A percentile compares a stretch with the other conserved stretches of the same genome.
phyloP scores from a whole-genome alignment of 371 early-diverging fungal genomes.

The Mucor mucedo region DNA sequence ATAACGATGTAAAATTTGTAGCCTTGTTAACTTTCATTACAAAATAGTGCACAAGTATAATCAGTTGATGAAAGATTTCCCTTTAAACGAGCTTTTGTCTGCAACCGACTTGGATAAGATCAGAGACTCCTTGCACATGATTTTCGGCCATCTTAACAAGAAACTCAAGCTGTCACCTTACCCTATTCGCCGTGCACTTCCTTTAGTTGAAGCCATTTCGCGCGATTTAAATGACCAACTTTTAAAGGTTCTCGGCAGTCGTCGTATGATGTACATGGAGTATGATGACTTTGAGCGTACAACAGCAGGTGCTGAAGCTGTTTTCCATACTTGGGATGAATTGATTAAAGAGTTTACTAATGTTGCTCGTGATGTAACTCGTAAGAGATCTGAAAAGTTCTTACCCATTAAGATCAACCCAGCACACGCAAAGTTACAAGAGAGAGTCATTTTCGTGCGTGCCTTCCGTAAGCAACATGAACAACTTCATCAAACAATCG shows the following conservation, averaged over 20 bases:
- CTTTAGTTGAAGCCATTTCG: slow-evolving; percentile 94
- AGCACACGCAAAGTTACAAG: slow-evolving; percentile 92
- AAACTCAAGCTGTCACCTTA: slow-evolving; percentile 96
- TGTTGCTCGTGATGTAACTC: slow-evolving; percentile 93
- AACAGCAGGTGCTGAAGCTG: slow-evolving; percentile 84
- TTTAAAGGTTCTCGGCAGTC: slow-evolving; percentile 83
- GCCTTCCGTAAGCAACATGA: slow-evolving; percentile 96
- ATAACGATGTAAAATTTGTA: neutral
- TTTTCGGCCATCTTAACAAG: slow-evolving; percentile 96
- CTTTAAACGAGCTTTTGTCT: slow-evolving; percentile 92
- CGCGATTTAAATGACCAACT: slow-evolving; percentile 93
- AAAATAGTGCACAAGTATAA: slow-evolving; percentile 89
- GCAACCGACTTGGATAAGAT: slow-evolving; percentile 92
- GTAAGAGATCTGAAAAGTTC: slow-evolving; percentile 93
- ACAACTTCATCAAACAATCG: slow-evolving; percentile 93
- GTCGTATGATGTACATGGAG: slow-evolving; percentile 93
- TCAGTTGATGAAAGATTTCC: slow-evolving; percentile 98
- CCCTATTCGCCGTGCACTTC: slow-evolving; percentile 92
- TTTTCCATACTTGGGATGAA: slow-evolving; percentile 95
- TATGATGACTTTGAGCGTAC: slow-evolving; percentile 85
- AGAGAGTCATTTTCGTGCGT: slow-evolving; percentile 88
- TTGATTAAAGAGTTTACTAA: slow-evolving; percentile 93
- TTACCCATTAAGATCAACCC: slow-evolving; percentile 92
- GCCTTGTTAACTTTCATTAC: neutral
- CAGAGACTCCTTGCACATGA: slow-evolving; percentile 76